Percentiles rank a stretch among this genome's conserved stretches.
Conservation (phyloP, 129 eudicot species). For the Flaveria linearis region DNA sequence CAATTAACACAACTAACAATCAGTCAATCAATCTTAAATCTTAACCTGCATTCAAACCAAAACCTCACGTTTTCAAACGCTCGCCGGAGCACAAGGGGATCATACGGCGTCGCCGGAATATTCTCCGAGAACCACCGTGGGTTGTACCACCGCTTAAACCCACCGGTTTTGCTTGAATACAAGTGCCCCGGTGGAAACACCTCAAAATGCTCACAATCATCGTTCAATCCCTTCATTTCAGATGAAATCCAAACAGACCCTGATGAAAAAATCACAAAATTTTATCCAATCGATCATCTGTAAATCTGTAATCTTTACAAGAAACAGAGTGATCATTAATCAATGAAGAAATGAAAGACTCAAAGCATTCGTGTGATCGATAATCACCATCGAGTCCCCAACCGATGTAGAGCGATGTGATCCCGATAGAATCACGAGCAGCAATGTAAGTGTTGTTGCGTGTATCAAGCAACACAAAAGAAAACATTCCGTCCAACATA, state of each 20-base stretch:
- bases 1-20: neutral
- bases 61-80: slow-evolving; percentile 79
- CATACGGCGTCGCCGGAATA: slow-evolving; percentile 77
- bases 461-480: slow-evolving; percentile 80
- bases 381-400: slow-evolving; percentile 82
- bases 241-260: slow-evolving; percentile 89
- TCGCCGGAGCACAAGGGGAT: slow-evolving; percentile 66
- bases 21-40: too few species aligned
- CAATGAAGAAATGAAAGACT: too few species aligned
- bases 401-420: slow-evolving; percentile 83
- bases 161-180: slow-evolving; percentile 75
- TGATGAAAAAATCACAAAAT: neutral
- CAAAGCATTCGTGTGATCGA: neutral
- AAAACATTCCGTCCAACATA: slow-evolving; percentile 94
- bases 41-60: neutral
- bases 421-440: slow-evolving; percentile 93
- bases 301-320: neutral
- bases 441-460: slow-evolving; percentile 75
- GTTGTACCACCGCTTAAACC: slow-evolving; percentile 81
- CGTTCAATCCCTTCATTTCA: slow-evolving; percentile 78
- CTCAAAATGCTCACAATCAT: slow-evolving; percentile 89
- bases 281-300: too few species aligned
- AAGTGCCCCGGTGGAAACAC: slow-evolving; percentile 88
- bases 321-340: neutral
- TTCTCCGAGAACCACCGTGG: slow-evolving; percentile 89